Evolutionary conservation across 2,329 filamentous ascomycete genomes (phyloP).

Genomic region (Fusarium udum): DNA sequence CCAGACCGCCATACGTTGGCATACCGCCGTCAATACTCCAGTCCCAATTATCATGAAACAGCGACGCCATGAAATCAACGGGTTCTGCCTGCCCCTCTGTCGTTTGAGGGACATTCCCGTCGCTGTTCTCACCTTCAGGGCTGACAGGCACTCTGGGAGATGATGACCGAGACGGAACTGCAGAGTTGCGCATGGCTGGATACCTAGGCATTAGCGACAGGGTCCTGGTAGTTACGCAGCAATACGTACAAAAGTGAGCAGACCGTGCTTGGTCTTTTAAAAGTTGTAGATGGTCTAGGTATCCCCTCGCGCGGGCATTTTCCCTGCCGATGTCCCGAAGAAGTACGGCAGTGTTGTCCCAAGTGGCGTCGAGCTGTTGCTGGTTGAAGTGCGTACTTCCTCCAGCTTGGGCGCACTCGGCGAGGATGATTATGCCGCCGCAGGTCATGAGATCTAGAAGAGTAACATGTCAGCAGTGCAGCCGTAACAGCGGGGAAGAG

Average conservation of each 20-base stretch:
- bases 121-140: not conserved
- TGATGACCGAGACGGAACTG: accelerated
- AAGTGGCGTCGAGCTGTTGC: not conserved
- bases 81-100: not conserved
- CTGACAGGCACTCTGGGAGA: not conserved
- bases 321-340: not conserved
- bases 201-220: not conserved
- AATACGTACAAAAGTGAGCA: not conserved
- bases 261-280: not conserved
- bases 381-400: not conserved
- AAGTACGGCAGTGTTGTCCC: not conserved
- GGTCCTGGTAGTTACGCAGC: not conserved
- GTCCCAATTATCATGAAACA: slow-evolving; percentile 5
- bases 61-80: not conserved
- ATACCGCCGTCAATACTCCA: slow-evolving; percentile 1
- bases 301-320: not conserved
- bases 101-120: too few relatives aligned
- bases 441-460: not conserved
- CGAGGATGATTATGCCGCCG: not conserved
- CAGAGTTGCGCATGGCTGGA: not conserved
- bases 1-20: not conserved
- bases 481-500: not conserved
- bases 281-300: not conserved
- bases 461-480: not conserved
- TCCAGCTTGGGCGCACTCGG: not conserved